These are phyloP conservation scores for Starmera pachycereana DNA, from an alignment of 805 yeast genomes.

Conservation along the genomic window DNA sequence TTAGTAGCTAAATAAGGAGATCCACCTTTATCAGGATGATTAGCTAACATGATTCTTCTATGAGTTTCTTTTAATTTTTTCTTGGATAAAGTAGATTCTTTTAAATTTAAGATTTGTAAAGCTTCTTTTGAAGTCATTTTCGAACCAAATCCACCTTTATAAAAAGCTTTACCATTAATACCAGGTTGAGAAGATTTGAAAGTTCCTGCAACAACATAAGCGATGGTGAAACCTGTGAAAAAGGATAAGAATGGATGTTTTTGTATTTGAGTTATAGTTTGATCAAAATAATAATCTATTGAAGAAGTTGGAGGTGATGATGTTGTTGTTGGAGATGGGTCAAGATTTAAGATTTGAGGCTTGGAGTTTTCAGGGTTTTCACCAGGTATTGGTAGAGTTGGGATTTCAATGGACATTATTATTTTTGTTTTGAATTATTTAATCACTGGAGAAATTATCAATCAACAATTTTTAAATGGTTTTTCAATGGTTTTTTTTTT, in stretches of 20 bases:
- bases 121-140: conserved; percentile 91
- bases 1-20: conserved; percentile 83
- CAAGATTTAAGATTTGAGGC: conserved; percentile 15
- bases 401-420: conserved; percentile 33
- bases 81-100: conserved; percentile 52
- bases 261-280: conserved; percentile 46
- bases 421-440: too few relatives aligned
- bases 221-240: conserved; percentile 54
- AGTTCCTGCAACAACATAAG: conserved; percentile 56
- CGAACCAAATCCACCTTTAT: conserved; percentile 84
- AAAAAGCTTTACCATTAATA: conserved; percentile 41
- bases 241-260: conserved; percentile 72
- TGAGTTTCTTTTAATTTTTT: conserved; percentile 69
- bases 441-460: too few relatives aligned
- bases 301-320: conserved; percentile 17
- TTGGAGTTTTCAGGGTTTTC: conserved; percentile 21
- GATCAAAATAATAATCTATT: conserved; percentile 56
- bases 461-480: too few relatives aligned
- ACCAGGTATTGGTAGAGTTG: conserved; percentile 48
- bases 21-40: conserved; percentile 95
- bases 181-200: conserved; percentile 35
- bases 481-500: too few relatives aligned
- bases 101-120: conserved; percentile 67
- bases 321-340: conserved; percentile 10
- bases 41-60: conserved; percentile 73